These are phyloP conservation scores for Arachnopeziza araneosa DNA, from an alignment of 2,329 filamentous ascomycete species.

Conservation along the genomic window DNA sequence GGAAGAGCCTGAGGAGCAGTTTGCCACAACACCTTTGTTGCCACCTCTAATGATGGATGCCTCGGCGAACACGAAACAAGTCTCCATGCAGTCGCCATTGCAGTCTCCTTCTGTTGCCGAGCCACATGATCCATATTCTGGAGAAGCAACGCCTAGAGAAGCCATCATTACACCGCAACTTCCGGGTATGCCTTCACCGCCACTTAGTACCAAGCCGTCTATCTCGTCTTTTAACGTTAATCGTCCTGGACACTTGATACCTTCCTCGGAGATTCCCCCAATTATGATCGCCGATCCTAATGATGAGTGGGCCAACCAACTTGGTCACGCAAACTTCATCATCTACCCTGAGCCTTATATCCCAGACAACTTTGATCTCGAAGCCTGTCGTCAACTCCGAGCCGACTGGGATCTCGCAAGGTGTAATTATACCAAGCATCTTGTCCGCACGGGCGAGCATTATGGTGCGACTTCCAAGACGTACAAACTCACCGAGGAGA, in stretches of 20 bases:
- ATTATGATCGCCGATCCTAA: slow-evolving; percentile 64
- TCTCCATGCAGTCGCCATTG: slow-evolving; percentile 69
- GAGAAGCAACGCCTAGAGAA: slow-evolving; percentile 41
- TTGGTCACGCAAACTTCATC: slow-evolving; percentile 91
- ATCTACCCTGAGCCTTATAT: slow-evolving; percentile 78
- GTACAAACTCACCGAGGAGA: slow-evolving; percentile 77
- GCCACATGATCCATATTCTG: slow-evolving; percentile 31
- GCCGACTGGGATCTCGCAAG: slow-evolving; percentile 79
- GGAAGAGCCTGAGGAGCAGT: slow-evolving; percentile 50
- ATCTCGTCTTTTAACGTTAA: slow-evolving; percentile 59
- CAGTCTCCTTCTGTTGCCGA: slow-evolving; percentile 77
- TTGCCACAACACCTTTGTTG: slow-evolving; percentile 77
- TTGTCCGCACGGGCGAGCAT: slow-evolving; percentile 82
- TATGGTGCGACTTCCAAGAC: slow-evolving; percentile 87
- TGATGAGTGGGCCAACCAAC: slow-evolving; percentile 76
- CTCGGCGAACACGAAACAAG: slow-evolving; percentile 40
- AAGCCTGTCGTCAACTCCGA: slow-evolving; percentile 57
- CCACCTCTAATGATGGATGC: slow-evolving; percentile 67
- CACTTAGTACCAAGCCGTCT: slow-evolving; percentile 73
- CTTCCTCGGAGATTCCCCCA: slow-evolving; percentile 52
- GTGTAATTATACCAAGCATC: slow-evolving; percentile 82
- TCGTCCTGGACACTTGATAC: slow-evolving; percentile 42
- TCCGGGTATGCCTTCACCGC: slow-evolving; percentile 55
- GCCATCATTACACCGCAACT: slow-evolving; percentile 37
- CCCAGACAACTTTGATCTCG: slow-evolving; percentile 52